A percentile compares a stretch with the other conserved stretches of the same genome.
phyloP scores from a whole-genome alignment of 176 grass and related monocot genomes.

The Bolboschoenus planiculmis region DNA sequence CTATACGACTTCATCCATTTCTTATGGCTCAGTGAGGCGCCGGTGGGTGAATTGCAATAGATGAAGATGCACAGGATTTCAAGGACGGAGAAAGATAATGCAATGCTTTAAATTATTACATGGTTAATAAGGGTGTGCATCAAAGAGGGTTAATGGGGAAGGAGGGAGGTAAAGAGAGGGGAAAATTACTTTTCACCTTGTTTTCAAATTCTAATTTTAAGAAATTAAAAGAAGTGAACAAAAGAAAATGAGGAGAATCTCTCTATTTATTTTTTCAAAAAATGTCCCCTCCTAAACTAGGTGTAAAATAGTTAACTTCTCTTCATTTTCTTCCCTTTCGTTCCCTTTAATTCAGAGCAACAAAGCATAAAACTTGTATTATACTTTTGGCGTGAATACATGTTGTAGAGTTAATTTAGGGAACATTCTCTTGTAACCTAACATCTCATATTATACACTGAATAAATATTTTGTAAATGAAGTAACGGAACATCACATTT shows the following conservation, averaged over 20 bases:
- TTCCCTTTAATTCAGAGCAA: neutral
- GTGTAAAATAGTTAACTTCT: too few species aligned
- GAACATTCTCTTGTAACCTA: neutral
- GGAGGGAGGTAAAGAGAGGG: too few species aligned
- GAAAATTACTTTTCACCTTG: too few species aligned
- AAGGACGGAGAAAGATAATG: neutral
- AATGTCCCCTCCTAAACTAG: too few species aligned
- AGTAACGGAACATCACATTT: neutral
- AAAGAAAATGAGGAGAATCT: too few species aligned
- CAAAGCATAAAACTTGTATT: neutral
- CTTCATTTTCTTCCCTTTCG: too few species aligned
- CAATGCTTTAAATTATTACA: neutral
- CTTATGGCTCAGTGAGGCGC: slow-evolving; percentile 89
- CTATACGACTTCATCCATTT: slow-evolving; percentile 97
- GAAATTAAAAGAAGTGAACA: too few species aligned
- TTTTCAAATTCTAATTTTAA: too few species aligned
- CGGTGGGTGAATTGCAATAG: slow-evolving; percentile 70
- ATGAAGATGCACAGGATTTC: neutral
- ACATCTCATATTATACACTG: neutral
- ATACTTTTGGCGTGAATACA: neutral
- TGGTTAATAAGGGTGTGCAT: neutral
- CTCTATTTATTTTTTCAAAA: too few species aligned
- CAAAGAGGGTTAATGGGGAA: too few species aligned
- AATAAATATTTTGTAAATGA: neutral
- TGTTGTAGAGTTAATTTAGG: neutral